Base-by-base conservation (phyloP, 345 rosid species). In the Murraya koenigii region DNA sequence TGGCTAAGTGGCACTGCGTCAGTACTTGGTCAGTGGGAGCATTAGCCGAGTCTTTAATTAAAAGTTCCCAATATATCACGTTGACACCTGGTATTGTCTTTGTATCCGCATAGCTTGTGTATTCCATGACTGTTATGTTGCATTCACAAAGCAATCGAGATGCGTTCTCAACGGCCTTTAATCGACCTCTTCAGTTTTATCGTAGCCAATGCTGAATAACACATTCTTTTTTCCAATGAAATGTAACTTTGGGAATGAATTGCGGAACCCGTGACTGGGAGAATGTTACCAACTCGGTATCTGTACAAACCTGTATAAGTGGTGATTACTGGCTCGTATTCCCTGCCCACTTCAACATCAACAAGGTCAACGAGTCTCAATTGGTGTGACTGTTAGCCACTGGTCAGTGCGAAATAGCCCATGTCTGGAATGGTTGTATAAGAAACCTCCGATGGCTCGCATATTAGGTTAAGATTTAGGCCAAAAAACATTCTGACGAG, bases 131-230 rank as follows among this genome's bases (percentile, higher is more conserved):
- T 90, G 75, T 93, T 90, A 93, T 77, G 80, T 87, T 87, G 75
- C 80, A 89, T 49, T 88, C 89, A 0, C 78, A 74, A 6, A 90
- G 60, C 23, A 89, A 69, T 25, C 23, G 64, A 0, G 96, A 90
- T 0, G 97, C 97, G 64, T 85, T 93, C 62, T 92, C 93, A 26
- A 95, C 87, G 0, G 97, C 97, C 47, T 78, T 85, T 41, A 80
- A 84, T 95, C 99, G 8, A 96, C 86, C 72, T 95, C 98, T 74
- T 95, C 98, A 1, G 98, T 93, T 76, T 95, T 95, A 86, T 95
- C 97, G 0, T n/a, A n/a, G n/a, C n/a, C 98, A 8, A 95, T 92
- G 84, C 94, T 93, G 49, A 92, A 88, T 25, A 95, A 69, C 33
- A 93, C 15, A 41, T 41, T 41, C 47, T 41, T 41, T 41, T n/a